These are phyloP conservation scores for Verticillium dahliae DNA, from an alignment of 2,329 filamentous ascomycete genomes.

Conservation along the genomic window DNA sequence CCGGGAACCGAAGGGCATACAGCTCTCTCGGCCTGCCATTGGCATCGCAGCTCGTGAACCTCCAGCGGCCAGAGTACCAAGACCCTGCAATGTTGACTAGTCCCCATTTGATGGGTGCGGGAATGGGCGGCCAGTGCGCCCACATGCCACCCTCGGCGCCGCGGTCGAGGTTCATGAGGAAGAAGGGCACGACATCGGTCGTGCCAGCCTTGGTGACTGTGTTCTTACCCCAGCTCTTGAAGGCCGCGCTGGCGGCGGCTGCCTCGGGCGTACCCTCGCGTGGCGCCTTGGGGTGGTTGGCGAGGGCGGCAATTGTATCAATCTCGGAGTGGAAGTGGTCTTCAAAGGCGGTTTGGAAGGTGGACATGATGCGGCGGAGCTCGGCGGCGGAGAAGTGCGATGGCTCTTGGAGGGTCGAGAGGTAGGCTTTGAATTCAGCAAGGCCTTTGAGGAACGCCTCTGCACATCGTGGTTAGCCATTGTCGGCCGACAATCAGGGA, in stretches of 20 bases:
- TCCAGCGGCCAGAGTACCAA: conserved; percentile 54
- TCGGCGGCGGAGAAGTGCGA: conserved; percentile 35
- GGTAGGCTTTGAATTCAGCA: conserved; percentile 44
- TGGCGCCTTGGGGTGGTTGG: conserved; percentile 44
- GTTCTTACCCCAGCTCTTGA: conserved; percentile 57
- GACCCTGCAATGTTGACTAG: conserved; percentile 52
- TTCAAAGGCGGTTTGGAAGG: conserved; percentile 44
- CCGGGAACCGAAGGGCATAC: conserved; percentile 33
- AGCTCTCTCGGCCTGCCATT: conserved; percentile 45
- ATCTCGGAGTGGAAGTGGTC: conserved; percentile 52
- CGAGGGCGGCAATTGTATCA: conserved; percentile 40
- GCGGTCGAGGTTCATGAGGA: conserved; percentile 55
- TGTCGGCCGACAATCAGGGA: not conserved
- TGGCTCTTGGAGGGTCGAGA: conserved; percentile 32
- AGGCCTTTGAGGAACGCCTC: conserved; percentile 46
- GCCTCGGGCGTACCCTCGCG: conserved; percentile 35
- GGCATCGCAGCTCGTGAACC: conserved; percentile 56
- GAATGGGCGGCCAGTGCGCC: conserved; percentile 60
- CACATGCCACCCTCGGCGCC: conserved; percentile 53
- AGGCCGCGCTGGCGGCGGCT: conserved; percentile 38
- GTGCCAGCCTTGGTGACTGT: conserved; percentile 56
- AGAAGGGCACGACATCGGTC: conserved; percentile 57
- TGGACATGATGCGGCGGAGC: conserved; percentile 41
- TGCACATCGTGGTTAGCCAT: conserved; percentile 6
- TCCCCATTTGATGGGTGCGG: conserved; percentile 51